Conservation (phyloP, 768 basidiomycete genomes). For the Phylloporus sp. region DNA sequence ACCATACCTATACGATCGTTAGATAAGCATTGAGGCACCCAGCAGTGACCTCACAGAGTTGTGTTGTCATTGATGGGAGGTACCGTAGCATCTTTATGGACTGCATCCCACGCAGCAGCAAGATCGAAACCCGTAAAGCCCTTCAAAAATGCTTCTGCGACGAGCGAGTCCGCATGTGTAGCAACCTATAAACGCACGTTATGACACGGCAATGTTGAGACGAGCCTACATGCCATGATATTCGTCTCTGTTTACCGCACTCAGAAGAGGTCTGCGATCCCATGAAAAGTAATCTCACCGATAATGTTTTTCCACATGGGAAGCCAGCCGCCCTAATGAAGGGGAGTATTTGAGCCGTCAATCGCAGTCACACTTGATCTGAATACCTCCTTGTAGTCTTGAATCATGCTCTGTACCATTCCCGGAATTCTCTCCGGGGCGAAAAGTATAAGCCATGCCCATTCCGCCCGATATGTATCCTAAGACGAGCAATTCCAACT, state of each 20-base stretch:
- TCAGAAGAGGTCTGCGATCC: neutral
- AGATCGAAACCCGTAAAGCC: slow-evolving; percentile 60
- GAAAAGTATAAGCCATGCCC: slow-evolving; percentile 75
- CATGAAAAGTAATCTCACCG: slow-evolving; percentile 33
- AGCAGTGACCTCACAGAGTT: slow-evolving; percentile 38
- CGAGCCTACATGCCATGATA: slow-evolving; percentile 55
- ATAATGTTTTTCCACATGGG: slow-evolving; percentile 92
- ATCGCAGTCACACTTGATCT: neutral
- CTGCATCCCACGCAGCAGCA: slow-evolving; percentile 67
- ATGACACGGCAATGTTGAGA: neutral
- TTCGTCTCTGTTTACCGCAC: slow-evolving; percentile 54
- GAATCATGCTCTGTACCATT: slow-evolving; percentile 78
- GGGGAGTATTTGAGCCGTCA: neutral
- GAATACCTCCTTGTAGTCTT: slow-evolving; percentile 64
- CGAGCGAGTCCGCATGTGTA: slow-evolving; percentile 75
- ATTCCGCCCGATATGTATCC: slow-evolving; percentile 78
- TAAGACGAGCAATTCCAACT: slow-evolving; percentile 23
- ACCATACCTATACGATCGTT: slow-evolving; percentile 43
- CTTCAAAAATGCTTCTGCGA: slow-evolving; percentile 69
- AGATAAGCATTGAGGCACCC: neutral
- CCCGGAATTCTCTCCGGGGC: slow-evolving; percentile 73
- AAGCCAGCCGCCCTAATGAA: slow-evolving; percentile 64
- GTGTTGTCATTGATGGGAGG: slow-evolving; percentile 55
- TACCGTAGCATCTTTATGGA: slow-evolving; percentile 68
- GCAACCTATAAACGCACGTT: slow-evolving; percentile 44